Evolutionary conservation across 352 stramenopile genomes (phyloP), one percentile per base, ranked within the genome.

Genomic region (Globisporangium camurandrum): DNA sequence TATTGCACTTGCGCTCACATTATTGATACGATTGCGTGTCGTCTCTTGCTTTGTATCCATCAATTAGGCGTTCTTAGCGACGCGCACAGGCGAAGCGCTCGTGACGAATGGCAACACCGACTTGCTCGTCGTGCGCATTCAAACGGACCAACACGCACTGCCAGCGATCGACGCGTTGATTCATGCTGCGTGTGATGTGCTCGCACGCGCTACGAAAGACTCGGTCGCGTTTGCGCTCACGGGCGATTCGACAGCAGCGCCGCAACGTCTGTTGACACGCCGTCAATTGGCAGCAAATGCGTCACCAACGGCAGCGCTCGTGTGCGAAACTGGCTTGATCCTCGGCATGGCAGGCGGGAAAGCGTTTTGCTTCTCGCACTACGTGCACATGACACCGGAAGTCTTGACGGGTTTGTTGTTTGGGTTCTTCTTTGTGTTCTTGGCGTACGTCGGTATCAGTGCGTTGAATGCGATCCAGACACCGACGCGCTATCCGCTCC

Each of bases 321-420:
- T 82, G 41, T 93, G 81, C 39, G 74, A 86, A 38, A 59, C 62
- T 14, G 78, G 74, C 43, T 86, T 86, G 56, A 56, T 75, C 16
- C 20, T 93, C 10, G 79, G 78, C 28, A 67, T 68, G 40, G 73
- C 71, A 41, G 61, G 51, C 2, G 71, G 71, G 58, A 86, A 74
- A 46, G 71, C 76, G 31, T 93, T 88, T 65, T 93, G 81, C 73
- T 93, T 90, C 49, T 87, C 81, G 51, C 81, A 90, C 61, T 90
- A 75, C 49, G 81, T 93, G 54, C 71, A 69, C 67, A 88, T 88
- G 70, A 93, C 81, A 28, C 81, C 81, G 10, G 65, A 87, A 51
- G 68, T 93, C 28, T 62, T 93, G 27, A 70, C 78, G 22, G 78
- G 63, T n/a, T 56, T 93, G 40, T 50, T 93, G 43, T 81, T 93